Percentiles rank a stretch among this genome's conserved stretches.
Conservation (phyloP, 2,329 filamentous ascomycete genomes). For the Ophiostoma piceae region DNA sequence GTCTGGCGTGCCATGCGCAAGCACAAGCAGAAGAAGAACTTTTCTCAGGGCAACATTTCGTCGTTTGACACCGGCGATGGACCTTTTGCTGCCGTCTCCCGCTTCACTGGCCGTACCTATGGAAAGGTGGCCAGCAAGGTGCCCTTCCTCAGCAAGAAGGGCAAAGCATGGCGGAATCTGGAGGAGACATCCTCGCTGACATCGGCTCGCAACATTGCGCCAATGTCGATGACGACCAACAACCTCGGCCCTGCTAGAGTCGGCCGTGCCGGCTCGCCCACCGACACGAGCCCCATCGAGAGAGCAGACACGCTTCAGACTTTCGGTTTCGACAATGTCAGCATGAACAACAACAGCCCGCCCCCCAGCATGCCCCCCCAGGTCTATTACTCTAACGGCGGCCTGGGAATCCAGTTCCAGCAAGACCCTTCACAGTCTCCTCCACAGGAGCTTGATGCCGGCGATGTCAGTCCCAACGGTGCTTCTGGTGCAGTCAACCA, state of each 20-base stretch:
- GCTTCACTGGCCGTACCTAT: constrained; percentile 22
- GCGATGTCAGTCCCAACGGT: constrained; percentile 11
- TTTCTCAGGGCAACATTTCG: constrained; percentile 2
- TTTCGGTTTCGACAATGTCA: constrained; percentile 15
- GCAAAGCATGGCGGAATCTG: constrained; percentile 32
- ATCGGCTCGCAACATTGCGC: constrained; percentile 4
- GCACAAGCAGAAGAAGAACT: constrained; percentile 30
- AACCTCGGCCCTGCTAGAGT: constrained; percentile 4
- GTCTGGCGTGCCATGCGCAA: constrained; percentile 39
- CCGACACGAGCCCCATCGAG: not conserved
- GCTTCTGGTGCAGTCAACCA: constrained; percentile 20
- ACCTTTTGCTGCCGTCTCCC: not conserved
- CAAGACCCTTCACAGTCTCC: not conserved
- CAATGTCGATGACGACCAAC: constrained; percentile 10
- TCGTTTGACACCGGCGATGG: constrained; percentile 19
- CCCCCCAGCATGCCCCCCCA: constrained; percentile 17
- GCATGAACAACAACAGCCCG: not conserved
- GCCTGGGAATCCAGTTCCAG: constrained; percentile 27
- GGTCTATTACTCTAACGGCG: constrained; percentile 26
- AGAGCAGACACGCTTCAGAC: not conserved
- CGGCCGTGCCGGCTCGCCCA: not conserved
- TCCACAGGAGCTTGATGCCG: constrained; percentile 13
- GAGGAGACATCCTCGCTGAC: constrained; percentile 28
- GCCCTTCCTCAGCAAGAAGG: constrained; percentile 34
- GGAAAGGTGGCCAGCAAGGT: constrained; percentile 32